Evolutionary conservation across 192 early-diverging fungal species (phyloP).

Genomic region (Podila minutissima): DNA sequence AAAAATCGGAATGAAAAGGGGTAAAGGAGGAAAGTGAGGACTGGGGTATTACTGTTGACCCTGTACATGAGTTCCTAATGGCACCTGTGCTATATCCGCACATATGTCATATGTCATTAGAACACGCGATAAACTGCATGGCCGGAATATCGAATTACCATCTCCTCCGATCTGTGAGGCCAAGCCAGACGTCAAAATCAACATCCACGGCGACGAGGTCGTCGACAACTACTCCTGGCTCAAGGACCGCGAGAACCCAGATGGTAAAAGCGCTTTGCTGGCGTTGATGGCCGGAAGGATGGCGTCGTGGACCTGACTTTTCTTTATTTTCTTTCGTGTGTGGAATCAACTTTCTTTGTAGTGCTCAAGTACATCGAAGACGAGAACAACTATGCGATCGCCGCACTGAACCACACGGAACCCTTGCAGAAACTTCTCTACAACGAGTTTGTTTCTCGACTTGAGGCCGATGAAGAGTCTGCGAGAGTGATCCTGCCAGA

Average conservation of each 20-base stretch:
- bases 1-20: neutral
- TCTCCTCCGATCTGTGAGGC: slow-evolving; percentile 24
- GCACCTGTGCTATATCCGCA: neutral
- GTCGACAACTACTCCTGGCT: slow-evolving; percentile 66
- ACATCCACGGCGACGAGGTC: slow-evolving; percentile 63
- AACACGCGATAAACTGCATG: slow-evolving; percentile 37
- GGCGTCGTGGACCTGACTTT: too few relatives aligned
- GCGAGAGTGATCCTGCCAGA: slow-evolving; percentile 57
- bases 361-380: slow-evolving; percentile 66
- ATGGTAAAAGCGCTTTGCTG: slow-evolving; percentile 13
- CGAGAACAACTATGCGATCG: slow-evolving; percentile 63
- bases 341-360: neutral
- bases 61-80: neutral
- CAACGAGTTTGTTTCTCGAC: slow-evolving; percentile 69
- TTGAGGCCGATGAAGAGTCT: slow-evolving; percentile 64
- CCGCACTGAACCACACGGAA: slow-evolving; percentile 57
- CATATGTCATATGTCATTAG: neutral
- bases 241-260: slow-evolving; percentile 59
- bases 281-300: too few relatives aligned
- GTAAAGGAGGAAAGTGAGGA: neutral
- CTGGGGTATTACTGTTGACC: neutral
- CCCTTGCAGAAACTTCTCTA: slow-evolving; percentile 65
- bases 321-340: too few relatives aligned
- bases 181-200: slow-evolving; percentile 29
- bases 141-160: slow-evolving; percentile 43